Evolutionary conservation across 495 filamentous ascomycete species (phyloP).

Genomic region (Cladorrhinum samala): DNA sequence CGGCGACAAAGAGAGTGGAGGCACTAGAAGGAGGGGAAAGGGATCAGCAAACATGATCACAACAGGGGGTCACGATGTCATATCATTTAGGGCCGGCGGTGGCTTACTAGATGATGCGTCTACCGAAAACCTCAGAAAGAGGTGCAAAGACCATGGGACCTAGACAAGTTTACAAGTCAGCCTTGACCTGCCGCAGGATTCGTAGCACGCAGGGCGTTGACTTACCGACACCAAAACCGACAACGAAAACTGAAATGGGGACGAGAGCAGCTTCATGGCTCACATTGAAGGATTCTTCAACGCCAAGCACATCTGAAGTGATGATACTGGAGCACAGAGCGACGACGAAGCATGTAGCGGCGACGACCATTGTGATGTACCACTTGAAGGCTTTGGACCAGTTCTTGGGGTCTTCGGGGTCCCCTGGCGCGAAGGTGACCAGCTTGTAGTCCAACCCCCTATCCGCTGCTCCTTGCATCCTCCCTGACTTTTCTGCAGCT

Average conservation of each 20-base stretch:
- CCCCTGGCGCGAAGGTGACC: constrained; percentile 62
- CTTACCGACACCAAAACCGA: constrained; percentile 68
- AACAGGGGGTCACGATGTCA: too few species aligned
- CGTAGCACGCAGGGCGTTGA: neutral
- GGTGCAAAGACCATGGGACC: constrained; percentile 76
- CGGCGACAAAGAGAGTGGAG: constrained; percentile 56
- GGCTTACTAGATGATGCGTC: constrained; percentile 57
- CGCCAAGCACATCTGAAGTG: constrained; percentile 60
- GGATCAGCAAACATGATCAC: too few species aligned
- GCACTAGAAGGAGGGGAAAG: constrained; percentile 24
- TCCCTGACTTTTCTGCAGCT: constrained; percentile 9
- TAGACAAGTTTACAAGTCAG: constrained; percentile 4
- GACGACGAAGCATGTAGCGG: constrained; percentile 58
- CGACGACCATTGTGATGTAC: constrained; percentile 64
- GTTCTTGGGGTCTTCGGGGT: constrained; percentile 64
- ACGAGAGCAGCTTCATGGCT: constrained; percentile 61
- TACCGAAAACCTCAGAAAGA: constrained; percentile 64
- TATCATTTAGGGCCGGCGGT: too few species aligned
- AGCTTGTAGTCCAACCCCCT: constrained; percentile 50
- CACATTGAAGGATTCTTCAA: constrained; percentile 54
- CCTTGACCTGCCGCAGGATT: too few species aligned
- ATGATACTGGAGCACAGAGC: constrained; percentile 59
- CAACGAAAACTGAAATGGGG: constrained; percentile 65
- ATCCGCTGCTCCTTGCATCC: constrained; percentile 5
- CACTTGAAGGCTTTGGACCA: constrained; percentile 59